Evolutionary conservation across 768 basidiomycete species (phyloP).

Genomic region (Tricholoma hemisulphureum): DNA sequence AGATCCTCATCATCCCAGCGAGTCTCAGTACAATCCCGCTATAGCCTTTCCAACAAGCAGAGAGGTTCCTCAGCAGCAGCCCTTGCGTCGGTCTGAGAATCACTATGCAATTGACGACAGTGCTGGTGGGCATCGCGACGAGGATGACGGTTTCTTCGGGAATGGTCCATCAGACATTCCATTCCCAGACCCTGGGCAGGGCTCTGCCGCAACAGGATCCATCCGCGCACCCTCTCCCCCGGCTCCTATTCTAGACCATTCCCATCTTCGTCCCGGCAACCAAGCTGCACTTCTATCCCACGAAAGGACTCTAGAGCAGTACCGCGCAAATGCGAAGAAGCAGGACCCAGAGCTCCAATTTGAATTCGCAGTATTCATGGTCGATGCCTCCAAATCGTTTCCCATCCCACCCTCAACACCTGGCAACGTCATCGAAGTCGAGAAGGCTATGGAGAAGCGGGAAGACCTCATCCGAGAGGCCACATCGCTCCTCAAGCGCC

Average conservation of each 20-base stretch:
- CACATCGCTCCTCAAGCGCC: constrained; percentile 77
- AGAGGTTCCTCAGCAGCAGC: constrained; percentile 6
- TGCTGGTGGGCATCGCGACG: constrained; percentile 16
- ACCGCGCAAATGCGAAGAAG: constrained; percentile 96
- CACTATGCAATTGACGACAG: constrained; percentile 19
- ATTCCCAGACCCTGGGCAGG: constrained; percentile 27
- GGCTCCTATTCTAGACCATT: constrained; percentile 80
- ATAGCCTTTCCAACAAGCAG: constrained; percentile 8
- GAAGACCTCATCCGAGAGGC: constrained; percentile 92
- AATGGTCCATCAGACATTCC: constrained; percentile 7
- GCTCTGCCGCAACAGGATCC: constrained; percentile 52
- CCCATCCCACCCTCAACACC: constrained; percentile 69
- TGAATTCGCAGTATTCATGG: constrained; percentile 98
- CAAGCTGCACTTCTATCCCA: constrained; percentile 92
- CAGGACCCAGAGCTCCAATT: constrained; percentile 97
- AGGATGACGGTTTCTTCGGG: constrained; percentile 25
- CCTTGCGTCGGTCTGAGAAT: background rate
- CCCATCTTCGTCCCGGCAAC: constrained; percentile 89
- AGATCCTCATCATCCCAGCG: constrained; percentile 7
- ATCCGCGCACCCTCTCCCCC: constrained; percentile 63
- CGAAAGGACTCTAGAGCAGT: constrained; percentile 94
- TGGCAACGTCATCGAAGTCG: constrained; percentile 77
- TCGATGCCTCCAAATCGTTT: constrained; percentile 92
- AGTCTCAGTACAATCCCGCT: constrained; percentile 12
- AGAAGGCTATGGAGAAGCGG: constrained; percentile 75